A percentile compares a stretch with the other conserved stretches of the same genome.
These are phyloP conservation scores for Alternaria incomplexa DNA, from an alignment of 2,329 filamentous ascomycete species.

Conservation along the genomic window DNA sequence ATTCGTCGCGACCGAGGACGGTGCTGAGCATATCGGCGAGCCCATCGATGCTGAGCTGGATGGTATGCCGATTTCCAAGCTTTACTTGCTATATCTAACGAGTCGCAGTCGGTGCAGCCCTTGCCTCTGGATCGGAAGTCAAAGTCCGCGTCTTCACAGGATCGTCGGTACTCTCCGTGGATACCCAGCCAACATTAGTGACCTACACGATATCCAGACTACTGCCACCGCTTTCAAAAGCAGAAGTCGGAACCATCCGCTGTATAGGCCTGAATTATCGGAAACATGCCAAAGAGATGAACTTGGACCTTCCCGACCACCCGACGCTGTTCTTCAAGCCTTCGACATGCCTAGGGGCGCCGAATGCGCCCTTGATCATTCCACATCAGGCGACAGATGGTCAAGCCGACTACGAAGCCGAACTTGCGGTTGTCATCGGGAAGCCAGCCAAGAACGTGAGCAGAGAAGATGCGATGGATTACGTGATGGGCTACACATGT, in stretches of 20 bases:
- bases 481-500: slow-evolving; percentile 58
- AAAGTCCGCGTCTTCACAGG: slow-evolving; percentile 16
- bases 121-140: slow-evolving; percentile 10
- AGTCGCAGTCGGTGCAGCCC: slow-evolving; percentile 18
- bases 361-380: slow-evolving; percentile 18
- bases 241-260: slow-evolving; percentile 51
- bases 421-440: slow-evolving; percentile 53
- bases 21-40: slow-evolving; percentile 20
- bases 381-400: slow-evolving; percentile 16
- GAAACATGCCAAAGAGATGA: slow-evolving; percentile 25
- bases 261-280: slow-evolving; percentile 54
- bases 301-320: slow-evolving; percentile 17
- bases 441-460: slow-evolving; percentile 57
- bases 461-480: slow-evolving; percentile 50
- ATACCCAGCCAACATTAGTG: slow-evolving; percentile 5
- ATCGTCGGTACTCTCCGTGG: slow-evolving; percentile 7
- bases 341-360: slow-evolving; percentile 14
- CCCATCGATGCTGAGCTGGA: slow-evolving; percentile 15
- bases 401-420: slow-evolving; percentile 28
- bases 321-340: slow-evolving; percentile 29
- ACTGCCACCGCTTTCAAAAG: slow-evolving; percentile 43
- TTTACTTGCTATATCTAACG: no score
- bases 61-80: not conserved
- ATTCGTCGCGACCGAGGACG: slow-evolving; percentile 23
- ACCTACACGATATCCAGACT: slow-evolving; percentile 15